A percentile compares a stretch with the other conserved stretches of the same genome.
phyloP scores from a whole-genome alignment of 768 basidiomycete genomes.

The Rhizopogon vinicolor region DNA sequence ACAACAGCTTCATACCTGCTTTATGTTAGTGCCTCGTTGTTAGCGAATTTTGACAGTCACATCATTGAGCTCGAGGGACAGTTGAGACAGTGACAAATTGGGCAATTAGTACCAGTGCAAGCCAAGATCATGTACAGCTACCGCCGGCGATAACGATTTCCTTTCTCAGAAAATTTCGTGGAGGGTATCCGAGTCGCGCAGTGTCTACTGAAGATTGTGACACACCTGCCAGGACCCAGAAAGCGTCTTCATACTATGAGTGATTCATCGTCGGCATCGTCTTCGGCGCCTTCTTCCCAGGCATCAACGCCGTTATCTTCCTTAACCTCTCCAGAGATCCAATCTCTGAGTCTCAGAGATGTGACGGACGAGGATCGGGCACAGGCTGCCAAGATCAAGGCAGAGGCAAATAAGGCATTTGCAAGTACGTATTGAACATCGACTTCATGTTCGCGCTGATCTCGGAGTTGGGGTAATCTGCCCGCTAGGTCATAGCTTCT shows the following conservation, averaged over 20 bases:
- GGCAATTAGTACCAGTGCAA: no score
- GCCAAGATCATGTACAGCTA: no score
- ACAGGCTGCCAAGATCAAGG: slow-evolving; percentile 71
- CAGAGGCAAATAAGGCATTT: slow-evolving; percentile 87
- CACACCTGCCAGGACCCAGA: neutral
- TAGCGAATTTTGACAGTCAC: no score
- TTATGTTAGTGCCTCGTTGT: no score
- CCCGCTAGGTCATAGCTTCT: slow-evolving; percentile 67
- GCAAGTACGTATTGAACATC: slow-evolving; percentile 41
- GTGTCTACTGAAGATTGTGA: slow-evolving; percentile 2
- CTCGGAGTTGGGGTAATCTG: neutral
- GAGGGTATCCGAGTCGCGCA: neutral
- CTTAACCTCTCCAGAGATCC: slow-evolving; percentile 54
- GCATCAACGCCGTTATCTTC: slow-evolving; percentile 52
- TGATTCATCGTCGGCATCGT: slow-evolving; percentile 15
- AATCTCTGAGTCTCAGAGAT: slow-evolving; percentile 45
- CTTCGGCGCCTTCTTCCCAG: slow-evolving; percentile 37
- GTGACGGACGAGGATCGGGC: slow-evolving; percentile 70
- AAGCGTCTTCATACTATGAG: slow-evolving; percentile 11
- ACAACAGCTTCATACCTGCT: no score
- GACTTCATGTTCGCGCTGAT: neutral
- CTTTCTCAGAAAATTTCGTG: slow-evolving; percentile 9
- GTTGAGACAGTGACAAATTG: no score
- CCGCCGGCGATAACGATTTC: slow-evolving; percentile 15
- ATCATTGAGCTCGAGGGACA: no score